Base-by-base conservation (phyloP, 2,329 filamentous ascomycete species). In the Venturia effusa region DNA sequence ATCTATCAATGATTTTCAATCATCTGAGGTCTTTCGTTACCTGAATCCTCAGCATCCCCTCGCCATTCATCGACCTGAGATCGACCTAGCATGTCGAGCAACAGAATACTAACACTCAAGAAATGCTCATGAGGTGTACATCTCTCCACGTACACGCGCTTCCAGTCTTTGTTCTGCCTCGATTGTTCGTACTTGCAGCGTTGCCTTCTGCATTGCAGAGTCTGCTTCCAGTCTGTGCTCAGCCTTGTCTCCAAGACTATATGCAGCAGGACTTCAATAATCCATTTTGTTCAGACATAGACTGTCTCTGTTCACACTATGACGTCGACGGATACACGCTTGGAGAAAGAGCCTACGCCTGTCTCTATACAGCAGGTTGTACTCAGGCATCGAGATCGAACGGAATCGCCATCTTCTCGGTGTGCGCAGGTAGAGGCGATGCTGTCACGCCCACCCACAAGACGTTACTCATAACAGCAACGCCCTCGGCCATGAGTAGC, bases 241-340 rank as follows among this genome's bases (percentile, higher is more conserved):
- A 74, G 68, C 68, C 71, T 68, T 76, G 74, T 66, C 63, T 76
- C 39, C 69, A 65, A 65, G 62, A 68, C 61, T 71, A 72, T 64
- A 67, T 76, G 64, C 68, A 67, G 67, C 67, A 72, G 66, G 67
- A 69, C 59, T 75, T 74, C 64, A 71, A 74, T 17, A 15, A 34
- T 62, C 65, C 71, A 54, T 68, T 72, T 66, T 76, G 74, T 67
- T 71, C 72, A 64, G 67, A 70, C 61, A 65, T 75, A 61, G 68
- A 68, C 37, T 76, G 74, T 68, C 71, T 75, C 37, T 76, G 74
- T 65, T 73, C 74, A 65, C 71, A 67, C 66, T 75, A 75, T 72
- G 74, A 73, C 65, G 70, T 66, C 64, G 61, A 57, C 54, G 74
- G 74, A 59, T 70, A 74, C 65, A 71, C 72, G 59, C 66, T 76